These are phyloP conservation scores for Plasmodiophora brassicae DNA, from an alignment of 208 protist species.

Conservation along the genomic window DNA sequence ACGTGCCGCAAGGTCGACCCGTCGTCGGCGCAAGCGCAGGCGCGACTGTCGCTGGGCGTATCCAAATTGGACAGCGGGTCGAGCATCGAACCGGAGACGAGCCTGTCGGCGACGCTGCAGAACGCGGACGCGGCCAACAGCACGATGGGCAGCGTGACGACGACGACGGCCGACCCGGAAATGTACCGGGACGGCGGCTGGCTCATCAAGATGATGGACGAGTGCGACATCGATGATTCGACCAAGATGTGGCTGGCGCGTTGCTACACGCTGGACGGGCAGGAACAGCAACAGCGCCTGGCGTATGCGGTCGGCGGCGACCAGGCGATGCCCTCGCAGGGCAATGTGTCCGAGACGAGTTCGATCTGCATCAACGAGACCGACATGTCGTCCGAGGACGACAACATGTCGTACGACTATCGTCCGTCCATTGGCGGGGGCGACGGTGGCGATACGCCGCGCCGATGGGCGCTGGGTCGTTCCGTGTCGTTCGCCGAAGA, in stretches of 20 bases:
- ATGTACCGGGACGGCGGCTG: neutral
- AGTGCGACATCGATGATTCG: slow-evolving; percentile 22
- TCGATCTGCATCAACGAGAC: neutral
- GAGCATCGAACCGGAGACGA: too few relatives aligned
- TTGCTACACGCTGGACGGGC: neutral
- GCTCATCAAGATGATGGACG: slow-evolving; percentile 19
- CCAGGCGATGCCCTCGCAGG: neutral
- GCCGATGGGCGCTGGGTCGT: too few relatives aligned
- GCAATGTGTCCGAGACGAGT: neutral
- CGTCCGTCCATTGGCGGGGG: too few relatives aligned
- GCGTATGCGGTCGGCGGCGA: neutral
- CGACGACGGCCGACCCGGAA: neutral
- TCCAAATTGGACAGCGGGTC: too few relatives aligned
- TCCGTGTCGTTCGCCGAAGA: too few relatives aligned
- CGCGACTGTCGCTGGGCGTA: too few relatives aligned
- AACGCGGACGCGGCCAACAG: neutral
- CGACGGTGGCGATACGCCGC: too few relatives aligned
- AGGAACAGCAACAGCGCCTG: neutral
- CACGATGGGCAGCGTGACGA: neutral
- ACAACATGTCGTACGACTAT: neutral
- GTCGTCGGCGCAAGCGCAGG: too few relatives aligned
- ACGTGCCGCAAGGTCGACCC: too few relatives aligned
- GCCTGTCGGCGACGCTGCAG: neutral
- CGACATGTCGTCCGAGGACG: neutral
- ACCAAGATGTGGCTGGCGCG: neutral